Evolutionary conservation across 495 filamentous ascomycete species (phyloP).

Genomic region (Barbatosphaeria neglecta): DNA sequence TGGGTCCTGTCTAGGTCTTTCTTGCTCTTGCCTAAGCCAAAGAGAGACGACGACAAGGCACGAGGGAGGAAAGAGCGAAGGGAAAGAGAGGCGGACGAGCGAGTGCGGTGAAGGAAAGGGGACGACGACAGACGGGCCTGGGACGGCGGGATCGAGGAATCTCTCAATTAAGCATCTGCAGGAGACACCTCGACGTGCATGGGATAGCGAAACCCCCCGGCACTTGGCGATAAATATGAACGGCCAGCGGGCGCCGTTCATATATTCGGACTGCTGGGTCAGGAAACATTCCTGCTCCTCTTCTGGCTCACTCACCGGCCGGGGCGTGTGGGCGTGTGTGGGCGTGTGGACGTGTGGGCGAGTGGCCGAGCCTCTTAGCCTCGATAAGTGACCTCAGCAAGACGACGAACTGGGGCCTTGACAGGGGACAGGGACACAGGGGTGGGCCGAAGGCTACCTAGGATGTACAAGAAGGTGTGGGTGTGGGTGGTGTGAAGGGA

Average conservation of each 20-base stretch:
- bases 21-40: conserved; percentile 6
- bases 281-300: background rate
- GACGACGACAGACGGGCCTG: conserved; percentile 1
- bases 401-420: background rate
- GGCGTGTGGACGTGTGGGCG: background rate
- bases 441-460: too few species aligned
- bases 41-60: background rate
- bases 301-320: background rate
- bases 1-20: too few species aligned
- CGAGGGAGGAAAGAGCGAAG: background rate
- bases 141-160: conserved; percentile 9
- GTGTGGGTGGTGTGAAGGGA: too few species aligned
- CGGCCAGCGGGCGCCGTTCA: conserved; percentile 2
- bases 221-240: conserved; percentile 8
- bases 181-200: conserved; percentile 7
- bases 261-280: background rate
- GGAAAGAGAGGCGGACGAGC: background rate
- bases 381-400: background rate
- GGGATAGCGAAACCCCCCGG: conserved; percentile 8
- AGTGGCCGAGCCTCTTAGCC: background rate
- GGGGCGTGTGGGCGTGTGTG: background rate
- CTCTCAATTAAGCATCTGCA: conserved; percentile 12
- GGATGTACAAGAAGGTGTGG: too few species aligned
- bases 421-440: too few species aligned
- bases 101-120: conserved; percentile 4